Evolutionary conservation across 148 eudicot genomes (phyloP), one percentile per base, ranked within the genome.

Genomic region (Linanthus parryae): DNA sequence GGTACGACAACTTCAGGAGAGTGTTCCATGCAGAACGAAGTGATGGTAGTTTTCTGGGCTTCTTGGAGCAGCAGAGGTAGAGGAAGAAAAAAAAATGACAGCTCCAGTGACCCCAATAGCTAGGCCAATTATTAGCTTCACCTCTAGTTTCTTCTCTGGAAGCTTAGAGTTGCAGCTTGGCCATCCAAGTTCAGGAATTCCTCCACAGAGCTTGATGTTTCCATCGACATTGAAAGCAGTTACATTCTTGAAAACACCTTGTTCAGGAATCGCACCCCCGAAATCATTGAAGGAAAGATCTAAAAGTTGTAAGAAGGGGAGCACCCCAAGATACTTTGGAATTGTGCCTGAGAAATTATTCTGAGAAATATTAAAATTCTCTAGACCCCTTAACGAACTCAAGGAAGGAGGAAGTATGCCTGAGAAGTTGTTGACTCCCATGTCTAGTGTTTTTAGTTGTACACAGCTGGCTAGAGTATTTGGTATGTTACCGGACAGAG

Each of bases 261-360:
- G 33, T 21, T 2, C 51, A 34, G 73, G 67, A 3, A 68, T 48
- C 33, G 61, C 73, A 42, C 73, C 67, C 17, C 50, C 67, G 17
- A 68, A 49, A 26, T 18, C 36, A 12, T 68, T 68, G 18, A 48
- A 68, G 3, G 73, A 68, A 56, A 68, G 63, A 27, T 68, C 57
- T 13, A 62, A 58, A 48, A 36, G 25, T 12, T 5, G 7, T 14
- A 66, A 31, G 1, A 17, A 26, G 15, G 27, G 7, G 0, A 67
- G 22, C 5, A 41, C 19, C 2, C 22, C 58, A 0, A 68, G 50
- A 37, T 18, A 59, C 8, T 2, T 15, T 16, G 73, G 73, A 20
- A 68, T 56, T 21, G 25, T 16, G 5, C 73, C 67, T 0, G 58
- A 54, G 18, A 68, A 28, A 24, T 61, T 44, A 16, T 68, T 68